Percentiles rank a stretch among this genome's conserved stretches.
Conservation (phyloP, 257 asterid species). For the Nicotiana obtusifolia region DNA sequence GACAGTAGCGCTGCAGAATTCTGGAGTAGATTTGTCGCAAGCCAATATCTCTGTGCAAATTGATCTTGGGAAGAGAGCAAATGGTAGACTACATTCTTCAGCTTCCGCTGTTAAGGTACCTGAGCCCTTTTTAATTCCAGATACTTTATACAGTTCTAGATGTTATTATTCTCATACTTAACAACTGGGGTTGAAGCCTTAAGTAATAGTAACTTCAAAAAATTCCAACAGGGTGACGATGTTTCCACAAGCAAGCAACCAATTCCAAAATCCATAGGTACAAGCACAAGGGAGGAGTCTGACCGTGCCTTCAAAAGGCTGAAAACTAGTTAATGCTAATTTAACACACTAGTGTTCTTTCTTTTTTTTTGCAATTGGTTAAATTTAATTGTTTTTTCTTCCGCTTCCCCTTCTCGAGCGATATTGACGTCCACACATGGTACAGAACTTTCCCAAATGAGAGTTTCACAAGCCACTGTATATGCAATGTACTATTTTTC, state of each 20-base stretch:
- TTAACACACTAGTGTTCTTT: conserved; percentile 11
- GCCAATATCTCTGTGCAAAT: conserved; percentile 86
- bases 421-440: neutral
- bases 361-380: neutral
- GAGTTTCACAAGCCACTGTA: conserved; percentile 42
- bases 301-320: conserved; percentile 60
- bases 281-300: conserved; percentile 44
- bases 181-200: neutral
- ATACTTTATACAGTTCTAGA: neutral
- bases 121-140: neutral
- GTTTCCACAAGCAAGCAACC: conserved; percentile 24
- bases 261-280: conserved; percentile 29
- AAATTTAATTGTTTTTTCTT: neutral
- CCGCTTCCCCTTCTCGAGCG: neutral
- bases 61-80: conserved; percentile 72
- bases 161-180: neutral
- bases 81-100: conserved; percentile 42
- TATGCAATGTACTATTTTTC: conserved; percentile 33
- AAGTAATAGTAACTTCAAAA: neutral
- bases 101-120: conserved; percentile 59
- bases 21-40: conserved; percentile 83
- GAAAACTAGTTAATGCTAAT: conserved; percentile 59
- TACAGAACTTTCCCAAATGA: conserved; percentile 27
- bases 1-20: conserved; percentile 74
- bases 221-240: conserved; percentile 35